Evolutionary conservation across 2,329 filamentous ascomycete species (phyloP), one percentile per base, ranked within the genome.

Genomic region (Neoascochyta sp.): DNA sequence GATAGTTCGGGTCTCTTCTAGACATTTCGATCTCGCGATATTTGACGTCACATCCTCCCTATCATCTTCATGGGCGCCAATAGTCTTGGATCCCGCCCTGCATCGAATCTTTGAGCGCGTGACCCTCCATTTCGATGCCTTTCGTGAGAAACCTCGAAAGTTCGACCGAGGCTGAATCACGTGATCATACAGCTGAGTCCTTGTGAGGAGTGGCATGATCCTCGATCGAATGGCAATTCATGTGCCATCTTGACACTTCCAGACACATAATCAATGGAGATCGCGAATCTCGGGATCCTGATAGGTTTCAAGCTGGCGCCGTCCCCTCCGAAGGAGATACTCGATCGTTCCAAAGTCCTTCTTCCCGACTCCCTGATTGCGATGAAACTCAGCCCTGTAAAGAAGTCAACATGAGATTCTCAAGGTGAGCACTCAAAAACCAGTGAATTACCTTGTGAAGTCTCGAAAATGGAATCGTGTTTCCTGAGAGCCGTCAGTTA

Each of bases 291-390:
- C 83, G 15, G 83, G 80, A 5, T 81, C 77, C n/a, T 82, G 78
- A 64, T 92, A 92, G 24, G 80, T 75, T 42, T 94, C 86, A 11
- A 95, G 69, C 58, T 95, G 87, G 24, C 86, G 76, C 22, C 77
- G 74, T 13, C 89, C 89, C 60, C 86, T 90, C 38, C 89, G 76
- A 29, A 95, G 59, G 18, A 94, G 68, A 60, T 86, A 92, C 62
- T 95, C 89, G 34, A 95, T 82, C 5, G 87, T 81, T 10, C 74
- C 71, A 63, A 95, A 95, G 55, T 95, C 87, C 48, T 86, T 87
- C 65, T 86, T 92, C 61, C 84, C 81, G 32, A 93, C 62, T 7
- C 62, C 57, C 9, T 78, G 56, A 54, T 85, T 74, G 57, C 83
- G 84, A 21, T 79, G 70, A 55, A 98, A 96, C 56, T 95, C 87